Percentiles rank a stretch among this genome's conserved stretches.
Evolutionary conservation across 140 eudicot genomes (phyloP).

Genomic region (Senecio squalidus): DNA sequence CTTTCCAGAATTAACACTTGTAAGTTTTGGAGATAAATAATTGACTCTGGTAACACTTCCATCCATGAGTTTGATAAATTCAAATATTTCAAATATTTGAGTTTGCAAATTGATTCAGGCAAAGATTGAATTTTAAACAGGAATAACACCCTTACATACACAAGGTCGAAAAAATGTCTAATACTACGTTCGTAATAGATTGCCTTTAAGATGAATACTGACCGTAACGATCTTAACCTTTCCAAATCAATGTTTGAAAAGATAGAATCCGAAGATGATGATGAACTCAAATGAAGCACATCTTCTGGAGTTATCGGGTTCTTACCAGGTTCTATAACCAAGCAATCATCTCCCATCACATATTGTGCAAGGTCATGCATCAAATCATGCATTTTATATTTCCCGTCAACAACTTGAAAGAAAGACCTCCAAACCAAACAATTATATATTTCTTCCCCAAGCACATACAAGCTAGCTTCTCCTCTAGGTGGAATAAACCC

Average conservation of each 20-base stretch:
- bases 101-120: background rate
- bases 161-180: background rate
- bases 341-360: constrained; percentile 17
- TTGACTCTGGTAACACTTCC: background rate
- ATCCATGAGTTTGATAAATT: background rate
- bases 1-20: background rate
- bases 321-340: constrained; percentile 4
- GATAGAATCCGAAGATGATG: background rate
- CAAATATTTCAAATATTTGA: background rate
- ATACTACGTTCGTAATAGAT: background rate
- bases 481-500: constrained; percentile 1
- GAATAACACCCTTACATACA: background rate
- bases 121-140: background rate
- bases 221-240: background rate
- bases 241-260: background rate
- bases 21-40: background rate
- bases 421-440: constrained; percentile 16
- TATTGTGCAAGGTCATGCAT: constrained; percentile 33
- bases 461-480: constrained; percentile 6
- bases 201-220: background rate
- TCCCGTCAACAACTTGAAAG: background rate
- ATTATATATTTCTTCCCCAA: constrained; percentile 10
- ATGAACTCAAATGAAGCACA: constrained; percentile 12
- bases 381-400: constrained; percentile 18
- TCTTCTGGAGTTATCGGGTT: background rate